Percentiles rank a stretch among this genome's conserved stretches.
phyloP scores from a whole-genome alignment of 257 asterid species.

The Solanum boliviense region DNA sequence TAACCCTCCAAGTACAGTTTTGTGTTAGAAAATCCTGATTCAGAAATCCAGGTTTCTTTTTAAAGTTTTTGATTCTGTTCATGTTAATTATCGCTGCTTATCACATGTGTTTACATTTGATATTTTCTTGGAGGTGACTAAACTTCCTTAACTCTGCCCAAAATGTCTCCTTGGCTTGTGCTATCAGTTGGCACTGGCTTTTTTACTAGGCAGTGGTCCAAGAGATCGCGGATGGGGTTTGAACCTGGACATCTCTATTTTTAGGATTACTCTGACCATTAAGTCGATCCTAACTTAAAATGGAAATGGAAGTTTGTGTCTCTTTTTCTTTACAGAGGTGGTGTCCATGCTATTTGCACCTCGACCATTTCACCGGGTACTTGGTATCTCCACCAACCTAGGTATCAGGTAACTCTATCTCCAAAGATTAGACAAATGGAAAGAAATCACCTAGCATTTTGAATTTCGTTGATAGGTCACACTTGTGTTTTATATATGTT shows the following conservation, averaged over 20 bases:
- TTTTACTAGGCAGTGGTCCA: not conserved
- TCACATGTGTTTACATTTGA: not conserved
- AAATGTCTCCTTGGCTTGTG: not conserved
- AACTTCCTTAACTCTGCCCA: not conserved
- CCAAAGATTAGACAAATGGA: not conserved
- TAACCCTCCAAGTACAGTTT: not conserved
- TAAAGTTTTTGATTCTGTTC: not conserved
- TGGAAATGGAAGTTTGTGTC: not conserved
- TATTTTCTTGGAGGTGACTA: not conserved
- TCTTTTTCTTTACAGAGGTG: not conserved
- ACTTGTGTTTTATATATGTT: not conserved
- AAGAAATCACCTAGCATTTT: not conserved
- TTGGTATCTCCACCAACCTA: not conserved
- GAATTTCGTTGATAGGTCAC: not conserved
- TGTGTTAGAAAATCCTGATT: constrained; percentile 31
- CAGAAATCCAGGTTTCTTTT: constrained; percentile 39
- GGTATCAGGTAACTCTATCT: not conserved
- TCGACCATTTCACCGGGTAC: not conserved
- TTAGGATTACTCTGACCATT: not conserved
- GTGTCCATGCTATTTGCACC: not conserved
- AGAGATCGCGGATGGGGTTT: not conserved
- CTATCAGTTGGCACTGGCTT: not conserved
- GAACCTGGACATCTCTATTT: not conserved
- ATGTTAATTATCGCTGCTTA: not conserved
- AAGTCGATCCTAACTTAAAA: not conserved